Evolutionary conservation across 2,329 filamentous ascomycete genomes (phyloP), one percentile per base, ranked within the genome.

Genomic region (Nigrospora sphaerica): DNA sequence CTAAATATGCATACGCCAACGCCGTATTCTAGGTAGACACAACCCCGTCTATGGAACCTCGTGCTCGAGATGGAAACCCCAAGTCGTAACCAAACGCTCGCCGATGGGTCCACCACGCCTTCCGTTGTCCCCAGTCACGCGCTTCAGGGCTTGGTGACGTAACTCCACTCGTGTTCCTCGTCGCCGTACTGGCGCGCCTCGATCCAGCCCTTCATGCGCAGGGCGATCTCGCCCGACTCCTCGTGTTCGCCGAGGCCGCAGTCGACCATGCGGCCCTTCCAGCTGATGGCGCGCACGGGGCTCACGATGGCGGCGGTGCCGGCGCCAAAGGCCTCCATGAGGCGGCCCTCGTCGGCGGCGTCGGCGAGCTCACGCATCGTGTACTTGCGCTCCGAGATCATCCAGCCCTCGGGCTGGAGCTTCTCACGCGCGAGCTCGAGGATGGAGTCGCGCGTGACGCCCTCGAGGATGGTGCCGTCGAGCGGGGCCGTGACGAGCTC

Each of bases 161-260:
- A 84, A 75, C 91, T 96, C 93, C 93, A 98, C 54, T 84, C 78
- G 65, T 96, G 89, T 64, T 88, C 80, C 68, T 92, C 86, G 54
- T 96, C 91, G 52, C 93, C 93, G 64, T 97, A 96, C 72, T 97
- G 92, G 56, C 95, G 91, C 28, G 73, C 85, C 73, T 95, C 91
- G 52, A 98, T 96, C 93, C 93, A 98, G 59, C 85, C 80, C 81
- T 95, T 95, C 85, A 98, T 91, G 67, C 80, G 80, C 58, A 81
- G 71, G 11, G 93, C 86, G 59, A 97, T 76, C 61, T 91, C 85
- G 38, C 93, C 93, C 12, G 89, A 90, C 73, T 98, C 92, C 67
- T 95, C 80, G 41, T 81, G 74, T 56, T 87, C 82, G 63, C 79
- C 80, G 54, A 98, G 71, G 4, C 91, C 92, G 64, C 93, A 96